A percentile compares a stretch with the other conserved stretches of the same genome.
Conservation (phyloP, 2,329 filamentous ascomycete genomes). For the Botrytis fragariae region DNA sequence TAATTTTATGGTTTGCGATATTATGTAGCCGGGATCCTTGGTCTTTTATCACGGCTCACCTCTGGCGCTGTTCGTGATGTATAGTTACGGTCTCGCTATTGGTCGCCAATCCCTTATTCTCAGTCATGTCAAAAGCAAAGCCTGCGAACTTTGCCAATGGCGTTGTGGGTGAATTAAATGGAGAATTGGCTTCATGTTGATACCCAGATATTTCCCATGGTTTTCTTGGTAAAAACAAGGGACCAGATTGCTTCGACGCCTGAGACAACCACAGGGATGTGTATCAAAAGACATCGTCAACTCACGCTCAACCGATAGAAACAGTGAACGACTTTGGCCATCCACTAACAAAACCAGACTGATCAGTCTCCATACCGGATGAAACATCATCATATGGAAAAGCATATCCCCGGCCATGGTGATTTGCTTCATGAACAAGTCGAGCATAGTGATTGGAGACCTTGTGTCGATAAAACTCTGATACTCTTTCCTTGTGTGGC, state of each 20-base stretch:
- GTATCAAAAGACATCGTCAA: not conserved
- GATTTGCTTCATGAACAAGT: constrained; percentile 58
- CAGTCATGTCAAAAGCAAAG: not conserved
- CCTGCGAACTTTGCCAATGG: not conserved
- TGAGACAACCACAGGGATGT: not conserved
- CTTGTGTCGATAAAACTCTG: constrained; percentile 51
- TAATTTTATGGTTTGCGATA: not conserved
- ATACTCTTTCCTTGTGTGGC: constrained; percentile 48
- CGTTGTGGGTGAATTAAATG: not conserved
- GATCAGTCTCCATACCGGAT: constrained; percentile 53
- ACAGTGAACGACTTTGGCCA: constrained; percentile 17
- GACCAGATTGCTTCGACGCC: no score
- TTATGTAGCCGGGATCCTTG: not conserved
- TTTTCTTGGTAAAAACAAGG: not conserved
- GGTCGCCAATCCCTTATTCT: not conserved
- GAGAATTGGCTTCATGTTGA: not conserved
- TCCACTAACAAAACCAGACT: constrained; percentile 51
- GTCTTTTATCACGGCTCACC: not conserved
- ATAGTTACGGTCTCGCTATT: not conserved
- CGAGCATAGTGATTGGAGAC: constrained; percentile 64
- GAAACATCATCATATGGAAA: constrained; percentile 70
- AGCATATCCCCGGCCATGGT: constrained; percentile 60
- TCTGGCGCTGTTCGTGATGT: no score
- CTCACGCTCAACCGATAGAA: constrained; percentile 9
- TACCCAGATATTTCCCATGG: not conserved